Conservation (phyloP, 2,329 filamentous ascomycete species). For the Penicillium sp. region DNA sequence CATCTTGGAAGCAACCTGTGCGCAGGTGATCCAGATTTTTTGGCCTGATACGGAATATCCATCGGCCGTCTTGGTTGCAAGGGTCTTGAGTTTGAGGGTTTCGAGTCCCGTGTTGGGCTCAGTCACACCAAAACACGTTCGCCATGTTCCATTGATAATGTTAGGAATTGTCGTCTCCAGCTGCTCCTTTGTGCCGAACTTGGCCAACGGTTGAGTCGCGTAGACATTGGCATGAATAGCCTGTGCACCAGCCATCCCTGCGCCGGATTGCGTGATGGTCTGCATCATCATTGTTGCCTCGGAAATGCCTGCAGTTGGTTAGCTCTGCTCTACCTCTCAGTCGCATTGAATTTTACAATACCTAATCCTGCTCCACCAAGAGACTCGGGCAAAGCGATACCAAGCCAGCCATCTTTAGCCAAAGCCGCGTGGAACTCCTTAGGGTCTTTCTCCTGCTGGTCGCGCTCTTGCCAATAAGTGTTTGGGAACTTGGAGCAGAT, state of each 20-base stretch:
- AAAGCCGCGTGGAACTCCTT: constrained; percentile 70
- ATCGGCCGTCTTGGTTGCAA: constrained; percentile 56
- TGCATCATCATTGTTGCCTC: constrained; percentile 88
- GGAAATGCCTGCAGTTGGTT: constrained; percentile 51
- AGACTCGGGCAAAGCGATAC: constrained; percentile 70
- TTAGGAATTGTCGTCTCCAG: constrained; percentile 60
- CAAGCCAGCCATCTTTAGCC: constrained; percentile 72
- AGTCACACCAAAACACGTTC: constrained; percentile 79
- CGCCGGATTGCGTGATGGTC: constrained; percentile 68
- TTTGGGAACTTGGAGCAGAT: constrained; percentile 68
- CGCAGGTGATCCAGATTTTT: constrained; percentile 87
- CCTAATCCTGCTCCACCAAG: constrained; percentile 69
- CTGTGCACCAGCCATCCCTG: constrained; percentile 67
- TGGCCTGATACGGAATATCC: constrained; percentile 68
- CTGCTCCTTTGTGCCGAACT: constrained; percentile 65
- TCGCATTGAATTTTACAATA: constrained; percentile 1
- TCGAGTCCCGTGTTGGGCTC: constrained; percentile 77
- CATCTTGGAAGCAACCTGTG: constrained; percentile 79
- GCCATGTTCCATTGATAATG: constrained; percentile 66
- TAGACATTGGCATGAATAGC: constrained; percentile 55
- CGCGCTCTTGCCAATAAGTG: constrained; percentile 68
- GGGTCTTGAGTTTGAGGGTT: constrained; percentile 65
- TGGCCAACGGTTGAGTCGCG: constrained; percentile 65
- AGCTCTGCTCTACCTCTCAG: fast-evolving
- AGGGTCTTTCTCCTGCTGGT: constrained; percentile 66